Base-by-base conservation (phyloP, 2,329 filamentous ascomycete species). In the Aspergillus thermomutatus region DNA sequence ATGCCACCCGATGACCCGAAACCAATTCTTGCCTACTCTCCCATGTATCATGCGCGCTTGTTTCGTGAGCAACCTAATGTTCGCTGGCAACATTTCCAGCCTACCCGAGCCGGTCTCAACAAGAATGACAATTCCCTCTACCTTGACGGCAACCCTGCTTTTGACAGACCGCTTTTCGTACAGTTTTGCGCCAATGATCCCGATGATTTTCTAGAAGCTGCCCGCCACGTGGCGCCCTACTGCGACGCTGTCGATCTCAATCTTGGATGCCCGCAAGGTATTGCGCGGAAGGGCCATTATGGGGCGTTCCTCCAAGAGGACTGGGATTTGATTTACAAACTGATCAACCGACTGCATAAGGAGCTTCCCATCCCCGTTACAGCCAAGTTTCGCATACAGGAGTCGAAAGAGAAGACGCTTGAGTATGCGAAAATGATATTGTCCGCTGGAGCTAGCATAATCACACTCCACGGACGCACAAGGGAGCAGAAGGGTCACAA, bases 181-280 rank as follows among this genome's bases (percentile, higher is more conserved):
- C 94, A 99, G 70, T 99, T 99, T 75, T 99, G 94, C 80, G 73
- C 78, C 31, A 81, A 81, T 56, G 69, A 79, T 41, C 78, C 78
- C 0, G 73, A 79, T 47, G 76, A 80, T 25, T 72, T 80, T 14
- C 63, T 80, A 9, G 70, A 82, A 27, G 92, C 94, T 0, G 94
- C 93, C 0, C 82, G 83, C 61, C 82, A 87, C 59, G 92, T 91
- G 0, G 87, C 89, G 4, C 90, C 91, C 0, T 90, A 92, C 73
- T 97, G 93, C 75, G 94, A 99, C 72, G 94, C 94, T 7, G 89
- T 99, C 3, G 94, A 99, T 72, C 77, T 99, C 65, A 99, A 99
- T 72, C 80, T 99, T 4, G 94, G 94, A 7, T 99, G 94, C 75
- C 94, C 94, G 0, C 94, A 99, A 71, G 93, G 93, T 1, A 99